Conservation (phyloP, 768 basidiomycete genomes). For the Filobasidium floriforme region DNA sequence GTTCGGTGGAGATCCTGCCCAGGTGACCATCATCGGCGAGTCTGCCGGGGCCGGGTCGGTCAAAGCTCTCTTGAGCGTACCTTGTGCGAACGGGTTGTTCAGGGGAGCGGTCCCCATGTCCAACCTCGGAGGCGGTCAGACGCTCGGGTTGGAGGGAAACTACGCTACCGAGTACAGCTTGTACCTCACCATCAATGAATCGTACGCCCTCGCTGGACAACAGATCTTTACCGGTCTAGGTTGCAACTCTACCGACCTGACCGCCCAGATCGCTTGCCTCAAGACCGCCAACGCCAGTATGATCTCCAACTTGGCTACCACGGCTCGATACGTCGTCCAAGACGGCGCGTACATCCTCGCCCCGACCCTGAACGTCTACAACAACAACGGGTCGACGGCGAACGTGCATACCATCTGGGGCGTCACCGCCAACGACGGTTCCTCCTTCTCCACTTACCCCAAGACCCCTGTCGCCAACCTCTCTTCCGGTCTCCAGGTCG, state of each 20-base stretch:
- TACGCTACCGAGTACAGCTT: conserved; percentile 52
- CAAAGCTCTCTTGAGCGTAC: conserved; percentile 39
- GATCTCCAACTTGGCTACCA: conserved; percentile 44
- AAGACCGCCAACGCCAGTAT: conserved; percentile 42
- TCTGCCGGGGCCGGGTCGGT: conserved; percentile 50
- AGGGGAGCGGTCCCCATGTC: conserved; percentile 49
- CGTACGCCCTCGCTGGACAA: conserved; percentile 44
- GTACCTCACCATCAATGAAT: conserved; percentile 51
- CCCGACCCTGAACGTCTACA: conserved; percentile 45
- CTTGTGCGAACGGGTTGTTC: conserved; percentile 47
- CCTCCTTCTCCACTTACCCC: conserved; percentile 50
- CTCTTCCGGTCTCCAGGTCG: conserved; percentile 23
- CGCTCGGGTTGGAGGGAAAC: background rate
- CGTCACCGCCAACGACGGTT: conserved; percentile 53
- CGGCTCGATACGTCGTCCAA: conserved; percentile 48
- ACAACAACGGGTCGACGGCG: conserved; percentile 47
- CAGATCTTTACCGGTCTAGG: conserved; percentile 48
- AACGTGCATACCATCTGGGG: conserved; percentile 52
- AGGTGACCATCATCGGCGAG: conserved; percentile 55
- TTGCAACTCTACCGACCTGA: conserved; percentile 35
- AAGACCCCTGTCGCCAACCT: conserved; percentile 20
- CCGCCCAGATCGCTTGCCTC: conserved; percentile 47
- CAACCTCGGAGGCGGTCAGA: conserved; percentile 51
- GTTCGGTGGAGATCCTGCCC: conserved; percentile 55
- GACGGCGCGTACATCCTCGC: conserved; percentile 51